These are phyloP conservation scores for Chaetomium sp. DNA, from an alignment of 2,329 filamentous ascomycete species.

Conservation along the genomic window DNA sequence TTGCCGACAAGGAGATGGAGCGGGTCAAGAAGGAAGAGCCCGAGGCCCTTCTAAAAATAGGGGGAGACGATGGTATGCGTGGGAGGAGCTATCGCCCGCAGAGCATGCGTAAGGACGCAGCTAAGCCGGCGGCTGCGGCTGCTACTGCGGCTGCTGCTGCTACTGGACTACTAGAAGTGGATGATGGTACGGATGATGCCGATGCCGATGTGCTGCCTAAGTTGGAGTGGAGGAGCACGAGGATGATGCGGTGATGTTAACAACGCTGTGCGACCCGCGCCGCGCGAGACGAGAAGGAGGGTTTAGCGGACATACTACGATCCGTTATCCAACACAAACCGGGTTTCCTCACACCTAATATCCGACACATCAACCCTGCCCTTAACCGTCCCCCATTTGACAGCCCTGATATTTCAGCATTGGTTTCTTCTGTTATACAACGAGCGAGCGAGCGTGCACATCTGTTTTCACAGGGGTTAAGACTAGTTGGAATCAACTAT, in stretches of 20 bases:
- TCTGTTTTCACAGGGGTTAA: not conserved
- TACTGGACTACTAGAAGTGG: slow-evolving; percentile 29
- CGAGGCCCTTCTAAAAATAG: slow-evolving; percentile 34
- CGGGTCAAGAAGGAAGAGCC: slow-evolving; percentile 49
- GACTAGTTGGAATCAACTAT: not conserved
- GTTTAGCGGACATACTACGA: not conserved
- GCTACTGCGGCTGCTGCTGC: not conserved
- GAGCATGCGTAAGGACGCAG: slow-evolving; percentile 43
- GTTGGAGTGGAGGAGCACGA: slow-evolving; percentile 38
- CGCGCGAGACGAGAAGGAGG: not conserved
- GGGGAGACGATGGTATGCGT: slow-evolving; percentile 34
- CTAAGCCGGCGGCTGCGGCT: not conserved
- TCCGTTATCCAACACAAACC: no score
- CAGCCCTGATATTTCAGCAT: slow-evolving; percentile 3
- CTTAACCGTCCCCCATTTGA: no score
- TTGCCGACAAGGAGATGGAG: slow-evolving; percentile 54
- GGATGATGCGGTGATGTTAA: slow-evolving; percentile 23
- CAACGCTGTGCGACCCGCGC: no score
- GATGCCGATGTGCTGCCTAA: slow-evolving; percentile 29
- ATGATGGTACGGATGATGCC: slow-evolving; percentile 38
- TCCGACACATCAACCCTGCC: no score
- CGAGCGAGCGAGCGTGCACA: slow-evolving; percentile 8
- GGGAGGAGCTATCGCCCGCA: slow-evolving; percentile 46
- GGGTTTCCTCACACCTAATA: no score
- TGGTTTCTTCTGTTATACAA: not conserved